Conservation (phyloP, 176 grass and related monocot genomes). For the Pontederia crassipes region DNA sequence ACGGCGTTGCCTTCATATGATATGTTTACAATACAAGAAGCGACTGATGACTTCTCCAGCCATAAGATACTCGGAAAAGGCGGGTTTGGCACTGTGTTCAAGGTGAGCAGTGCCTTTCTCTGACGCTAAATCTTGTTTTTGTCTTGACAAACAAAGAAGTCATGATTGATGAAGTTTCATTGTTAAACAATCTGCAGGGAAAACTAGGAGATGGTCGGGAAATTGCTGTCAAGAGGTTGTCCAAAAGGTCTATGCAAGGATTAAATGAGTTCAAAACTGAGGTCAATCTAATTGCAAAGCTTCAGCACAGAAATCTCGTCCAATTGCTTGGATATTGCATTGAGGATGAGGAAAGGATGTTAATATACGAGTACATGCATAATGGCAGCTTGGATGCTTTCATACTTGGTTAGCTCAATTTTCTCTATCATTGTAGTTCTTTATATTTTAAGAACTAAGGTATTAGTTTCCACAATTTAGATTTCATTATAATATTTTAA, state of each 20-base stretch:
- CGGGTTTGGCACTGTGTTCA: conserved; percentile 25
- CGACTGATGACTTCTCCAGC: conserved; percentile 20
- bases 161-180: conserved; percentile 2
- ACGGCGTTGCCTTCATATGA: conserved; percentile 2
- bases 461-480: not conserved
- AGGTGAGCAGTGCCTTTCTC: not conserved
- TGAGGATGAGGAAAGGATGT: too few species aligned
- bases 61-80: conserved; percentile 21
- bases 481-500: not conserved
- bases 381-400: too few species aligned
- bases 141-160: not conserved
- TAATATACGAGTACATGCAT: too few species aligned
- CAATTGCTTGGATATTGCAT: too few species aligned
- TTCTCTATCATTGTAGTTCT: not conserved
- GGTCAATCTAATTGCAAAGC: not conserved
- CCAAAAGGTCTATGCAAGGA: conserved; percentile 12
- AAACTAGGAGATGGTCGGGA: not conserved
- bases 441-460: not conserved
- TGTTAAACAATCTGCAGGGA: not conserved
- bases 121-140: not conserved
- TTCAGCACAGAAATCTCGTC: too few species aligned
- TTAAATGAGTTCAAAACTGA: conserved; percentile 16
- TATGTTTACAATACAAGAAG: conserved; percentile 12
- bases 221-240: conserved; percentile 18
- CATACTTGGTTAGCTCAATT: conserved; percentile 16